Conservation (phyloP, 345 rosid species). For the Balakata baccata region DNA sequence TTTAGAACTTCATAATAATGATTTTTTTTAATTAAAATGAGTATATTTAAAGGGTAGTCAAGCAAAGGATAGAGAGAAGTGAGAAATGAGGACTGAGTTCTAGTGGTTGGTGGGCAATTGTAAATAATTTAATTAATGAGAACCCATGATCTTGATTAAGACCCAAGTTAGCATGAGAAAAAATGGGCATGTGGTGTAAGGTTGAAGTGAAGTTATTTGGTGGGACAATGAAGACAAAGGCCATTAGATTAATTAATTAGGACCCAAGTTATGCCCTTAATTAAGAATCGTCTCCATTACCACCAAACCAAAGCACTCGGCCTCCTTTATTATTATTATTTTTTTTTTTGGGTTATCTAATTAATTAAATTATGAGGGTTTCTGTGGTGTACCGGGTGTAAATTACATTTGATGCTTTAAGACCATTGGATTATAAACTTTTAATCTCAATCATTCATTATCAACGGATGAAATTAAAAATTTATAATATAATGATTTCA, state of each 20-base stretch:
- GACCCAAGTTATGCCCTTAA: constrained; percentile 14
- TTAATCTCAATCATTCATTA: no score
- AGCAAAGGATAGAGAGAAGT: constrained; percentile 3
- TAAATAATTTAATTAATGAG: neutral
- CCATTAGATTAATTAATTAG: constrained; percentile 24
- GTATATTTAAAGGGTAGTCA: neutral
- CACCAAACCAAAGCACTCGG: constrained; percentile 9
- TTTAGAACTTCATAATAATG: no score
- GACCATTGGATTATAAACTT: no score
- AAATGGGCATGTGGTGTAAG: constrained; percentile 6
- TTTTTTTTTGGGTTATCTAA: neutral
- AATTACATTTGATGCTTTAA: no score
- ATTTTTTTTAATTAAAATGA: no score
- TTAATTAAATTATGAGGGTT: no score
- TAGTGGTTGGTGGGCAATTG: constrained; percentile 6
- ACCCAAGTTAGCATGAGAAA: constrained; percentile 17
- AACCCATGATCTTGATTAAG: constrained; percentile 12
- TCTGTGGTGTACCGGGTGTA: no score
- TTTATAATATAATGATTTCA: no score
- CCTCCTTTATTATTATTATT: neutral
- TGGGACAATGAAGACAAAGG: constrained; percentile 13
- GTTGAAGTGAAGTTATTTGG: constrained; percentile 7
- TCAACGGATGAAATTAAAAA: no score
- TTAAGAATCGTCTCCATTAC: constrained; percentile 10
- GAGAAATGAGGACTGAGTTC: neutral